A percentile compares a stretch with the other conserved stretches of the same genome.
Conservation (phyloP, 495 filamentous ascomycete species). For the Baudoinia panamericana region DNA sequence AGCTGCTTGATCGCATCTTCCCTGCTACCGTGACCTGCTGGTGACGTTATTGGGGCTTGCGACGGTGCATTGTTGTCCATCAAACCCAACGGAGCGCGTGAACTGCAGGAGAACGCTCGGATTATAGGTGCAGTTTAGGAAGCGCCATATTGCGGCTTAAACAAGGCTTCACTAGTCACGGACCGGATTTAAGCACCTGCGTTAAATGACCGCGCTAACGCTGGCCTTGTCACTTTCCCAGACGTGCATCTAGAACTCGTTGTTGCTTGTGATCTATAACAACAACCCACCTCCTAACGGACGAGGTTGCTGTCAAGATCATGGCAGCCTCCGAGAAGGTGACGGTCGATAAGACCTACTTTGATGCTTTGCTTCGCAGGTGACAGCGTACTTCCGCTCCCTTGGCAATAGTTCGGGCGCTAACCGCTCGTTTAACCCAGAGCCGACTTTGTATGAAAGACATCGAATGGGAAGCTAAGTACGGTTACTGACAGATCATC, state of each 20-base stretch:
- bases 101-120: too few species aligned
- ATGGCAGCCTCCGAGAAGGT: conserved; percentile 26
- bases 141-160: too few species aligned
- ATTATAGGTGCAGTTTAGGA: too few species aligned
- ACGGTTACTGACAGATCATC: conserved; percentile 5
- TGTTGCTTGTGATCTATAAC: conserved; percentile 11
- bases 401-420: not conserved
- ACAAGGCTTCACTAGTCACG: too few species aligned
- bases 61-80: conserved; percentile 23
- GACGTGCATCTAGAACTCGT: not conserved
- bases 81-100: too few species aligned
- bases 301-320: not conserved
- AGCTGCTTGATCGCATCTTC: conserved; percentile 14
- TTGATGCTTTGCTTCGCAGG: conserved; percentile 30
- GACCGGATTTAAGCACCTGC: too few species aligned
- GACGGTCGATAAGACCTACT: conserved; percentile 28
- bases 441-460: conserved; percentile 28
- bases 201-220: not conserved
- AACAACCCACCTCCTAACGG: conserved; percentile 1
- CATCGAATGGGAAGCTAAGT: not conserved
- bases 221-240: not conserved
- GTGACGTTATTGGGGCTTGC: conserved; percentile 12
- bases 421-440: conserved; percentile 20
- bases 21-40: not conserved
- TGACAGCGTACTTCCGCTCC: too few species aligned